Conservation (phyloP, 306 rosid species). For the Spatholobus suberectus region DNA sequence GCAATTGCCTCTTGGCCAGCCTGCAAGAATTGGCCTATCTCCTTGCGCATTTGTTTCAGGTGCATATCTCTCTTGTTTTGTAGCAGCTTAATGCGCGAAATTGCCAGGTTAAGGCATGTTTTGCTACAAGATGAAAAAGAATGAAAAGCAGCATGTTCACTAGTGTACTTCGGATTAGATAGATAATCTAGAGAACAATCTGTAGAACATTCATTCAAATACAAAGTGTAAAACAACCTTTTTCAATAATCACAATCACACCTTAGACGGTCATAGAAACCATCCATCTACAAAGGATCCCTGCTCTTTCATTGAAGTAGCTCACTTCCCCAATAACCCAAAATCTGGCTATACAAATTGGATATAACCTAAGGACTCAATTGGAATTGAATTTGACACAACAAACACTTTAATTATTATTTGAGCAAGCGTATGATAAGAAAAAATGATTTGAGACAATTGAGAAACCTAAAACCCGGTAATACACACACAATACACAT, state of each 20-base stretch:
- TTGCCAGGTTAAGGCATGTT: constrained; percentile 82
- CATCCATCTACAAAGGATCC: constrained; percentile 1
- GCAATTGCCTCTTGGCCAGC: constrained; percentile 97
- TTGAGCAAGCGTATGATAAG: not conserved
- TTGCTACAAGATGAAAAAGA: constrained; percentile 57
- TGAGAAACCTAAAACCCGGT: not conserved
- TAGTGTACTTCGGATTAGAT: not conserved
- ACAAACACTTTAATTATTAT: constrained; percentile 14
- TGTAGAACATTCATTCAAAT: constrained; percentile 16
- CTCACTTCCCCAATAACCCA: constrained; percentile 28
- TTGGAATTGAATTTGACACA: constrained; percentile 18
- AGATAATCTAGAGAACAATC: constrained; percentile 8
- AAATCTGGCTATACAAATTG: constrained; percentile 30
- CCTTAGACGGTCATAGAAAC: not conserved
- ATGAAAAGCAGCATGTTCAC: not conserved
- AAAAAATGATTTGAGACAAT: not conserved
- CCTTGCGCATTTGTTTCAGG: constrained; percentile 90
- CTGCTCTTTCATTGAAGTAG: not conserved
- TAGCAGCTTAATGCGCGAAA: constrained; percentile 91
- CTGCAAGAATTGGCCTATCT: constrained; percentile 90
- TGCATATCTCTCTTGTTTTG: constrained; percentile 96
- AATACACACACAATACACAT: not conserved
- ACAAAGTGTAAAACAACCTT: constrained; percentile 1
- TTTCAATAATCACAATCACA: constrained; percentile 9
- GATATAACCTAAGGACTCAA: not conserved